Percentiles rank a stretch among this genome's conserved stretches.
These are phyloP conservation scores for Cercospora janseana DNA, from an alignment of 2,329 filamentous ascomycete species.

Conservation along the genomic window DNA sequence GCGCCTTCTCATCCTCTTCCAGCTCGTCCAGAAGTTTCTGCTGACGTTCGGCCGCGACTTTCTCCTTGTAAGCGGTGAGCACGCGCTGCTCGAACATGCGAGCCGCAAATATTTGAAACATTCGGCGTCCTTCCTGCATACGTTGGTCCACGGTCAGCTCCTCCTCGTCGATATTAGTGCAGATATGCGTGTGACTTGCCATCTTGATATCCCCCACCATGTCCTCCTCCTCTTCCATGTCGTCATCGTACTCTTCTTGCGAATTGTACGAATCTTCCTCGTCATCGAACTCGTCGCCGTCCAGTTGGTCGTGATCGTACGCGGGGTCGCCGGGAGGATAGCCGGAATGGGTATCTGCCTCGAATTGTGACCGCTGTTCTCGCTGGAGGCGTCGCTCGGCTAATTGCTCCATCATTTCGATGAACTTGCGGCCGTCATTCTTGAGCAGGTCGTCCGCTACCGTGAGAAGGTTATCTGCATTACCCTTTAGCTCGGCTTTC, in stretches of 20 bases:
- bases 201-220: slow-evolving; percentile 48
- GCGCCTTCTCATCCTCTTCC: slow-evolving; percentile 75
- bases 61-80: slow-evolving; percentile 94
- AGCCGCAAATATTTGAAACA: slow-evolving; percentile 99
- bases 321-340: slow-evolving; percentile 48
- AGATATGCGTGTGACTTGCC: slow-evolving; percentile 32
- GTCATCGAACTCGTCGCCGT: slow-evolving; percentile 75
- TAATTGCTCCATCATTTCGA: slow-evolving; percentile 99
- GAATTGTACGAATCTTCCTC: slow-evolving; percentile 66
- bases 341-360: slow-evolving; percentile 57
- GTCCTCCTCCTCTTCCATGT: slow-evolving; percentile 59
- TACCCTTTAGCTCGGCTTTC: slow-evolving; percentile 39
- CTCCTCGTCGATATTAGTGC: slow-evolving; percentile 61
- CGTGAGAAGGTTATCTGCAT: slow-evolving; percentile 89
- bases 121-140: slow-evolving; percentile 96
- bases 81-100: slow-evolving; percentile 99
- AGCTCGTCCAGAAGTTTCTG: slow-evolving; percentile 87
- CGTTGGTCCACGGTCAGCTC: slow-evolving; percentile 97
- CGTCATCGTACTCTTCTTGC: slow-evolving; percentile 63
- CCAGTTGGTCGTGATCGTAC: slow-evolving; percentile 64
- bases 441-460: slow-evolving; percentile 97
- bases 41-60: slow-evolving; percentile 90
- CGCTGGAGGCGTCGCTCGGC: slow-evolving; percentile 96
- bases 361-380: slow-evolving; percentile 80
- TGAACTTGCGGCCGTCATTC: slow-evolving; percentile 99